Evolutionary conservation across 1,284 basidiomycete genomes (phyloP).

Genomic region (Rhodotorula glutinis): DNA sequence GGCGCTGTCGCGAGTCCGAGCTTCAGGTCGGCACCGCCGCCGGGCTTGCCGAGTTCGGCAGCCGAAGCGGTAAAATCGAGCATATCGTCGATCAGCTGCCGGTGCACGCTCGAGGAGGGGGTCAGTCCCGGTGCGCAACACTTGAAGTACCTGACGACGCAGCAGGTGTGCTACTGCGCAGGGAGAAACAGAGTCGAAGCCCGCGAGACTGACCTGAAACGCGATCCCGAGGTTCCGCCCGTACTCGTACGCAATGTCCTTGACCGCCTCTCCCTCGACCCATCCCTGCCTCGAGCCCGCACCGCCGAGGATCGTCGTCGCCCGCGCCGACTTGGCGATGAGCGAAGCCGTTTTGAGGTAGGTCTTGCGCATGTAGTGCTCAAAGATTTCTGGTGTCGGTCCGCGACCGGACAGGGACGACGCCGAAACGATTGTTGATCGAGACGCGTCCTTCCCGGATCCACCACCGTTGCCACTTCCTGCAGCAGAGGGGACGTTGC

Average conservation of each 20-base stretch:
- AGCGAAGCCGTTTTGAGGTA: slow-evolving; percentile 95
- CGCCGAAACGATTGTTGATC: neutral
- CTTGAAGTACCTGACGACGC: too few species aligned
- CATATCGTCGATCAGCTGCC: slow-evolving; percentile 86
- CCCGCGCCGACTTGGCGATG: slow-evolving; percentile 89
- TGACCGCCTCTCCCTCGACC: slow-evolving; percentile 67
- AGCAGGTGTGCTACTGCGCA: neutral
- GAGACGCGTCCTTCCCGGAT: neutral
- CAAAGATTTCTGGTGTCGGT: slow-evolving; percentile 62
- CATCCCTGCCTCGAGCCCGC: slow-evolving; percentile 57
- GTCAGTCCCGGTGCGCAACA: too few species aligned
- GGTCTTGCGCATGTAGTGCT: slow-evolving; percentile 85
- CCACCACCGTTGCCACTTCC: neutral
- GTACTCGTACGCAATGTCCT: slow-evolving; percentile 90
- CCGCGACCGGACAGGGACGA: slow-evolving; percentile 8
- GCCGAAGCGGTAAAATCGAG: slow-evolving; percentile 73
- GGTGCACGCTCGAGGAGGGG: neutral
- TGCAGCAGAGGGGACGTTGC: slow-evolving; percentile 38
- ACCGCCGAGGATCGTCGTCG: slow-evolving; percentile 85
- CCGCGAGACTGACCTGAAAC: slow-evolving; percentile 69
- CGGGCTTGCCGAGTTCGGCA: slow-evolving; percentile 73
- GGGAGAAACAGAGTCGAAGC: neutral
- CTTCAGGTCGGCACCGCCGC: slow-evolving; percentile 74
- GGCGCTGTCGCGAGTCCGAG: slow-evolving; percentile 89
- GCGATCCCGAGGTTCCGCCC: slow-evolving; percentile 87